Evolutionary conservation across 2,329 filamentous ascomycete species (phyloP), one percentile per base, ranked within the genome.

Genomic region (Penicillium hordei): DNA sequence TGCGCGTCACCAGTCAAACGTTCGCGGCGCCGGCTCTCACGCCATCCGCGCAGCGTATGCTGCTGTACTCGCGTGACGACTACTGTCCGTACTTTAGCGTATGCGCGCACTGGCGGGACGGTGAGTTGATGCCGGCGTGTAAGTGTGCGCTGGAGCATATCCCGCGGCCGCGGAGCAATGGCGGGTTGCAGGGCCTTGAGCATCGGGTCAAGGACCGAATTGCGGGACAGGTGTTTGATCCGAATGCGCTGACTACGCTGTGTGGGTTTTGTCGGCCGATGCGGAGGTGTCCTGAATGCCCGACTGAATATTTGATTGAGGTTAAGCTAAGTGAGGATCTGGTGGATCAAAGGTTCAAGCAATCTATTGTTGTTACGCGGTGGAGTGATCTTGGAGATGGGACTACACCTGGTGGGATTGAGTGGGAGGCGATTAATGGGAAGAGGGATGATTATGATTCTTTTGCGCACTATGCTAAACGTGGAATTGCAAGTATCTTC

Each of bases 361-460:
- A 87, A 56, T 80, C 82, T 1, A 79, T 88, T 53, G 78, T 85
- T 5, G 81, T 86, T 5, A 87, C 84, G 8, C 72, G 85, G 19
- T 88, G 85, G 85, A 82, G 79, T 59, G 85, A 88, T 70, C 68
- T 88, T 17, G 85, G 85, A 1, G 78, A 85, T 68, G 83, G 83
- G 1, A 77, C 71, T 2, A 76, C 75, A 10, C 82, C 84, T 2
- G 36, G 46, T 23, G 73, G 73, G 12, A 78, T 73, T 4, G 82
- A 85, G 60, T 86, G 85, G 81, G 79, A 78, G 12, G 81, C 83
- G n/a, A 76, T 81, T 36, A 83, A 83, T 64, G 82, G 81, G 5
- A 61, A 75, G 13, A 62, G 67, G 0, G 68, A 70, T 1, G 70
- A 67, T 17, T 87, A 82, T 66, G 79, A 86, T 65, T 84, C 82